Evolutionary conservation across 1,284 basidiomycete genomes (phyloP).

Genomic region (Cryptococcus neoformans): DNA sequence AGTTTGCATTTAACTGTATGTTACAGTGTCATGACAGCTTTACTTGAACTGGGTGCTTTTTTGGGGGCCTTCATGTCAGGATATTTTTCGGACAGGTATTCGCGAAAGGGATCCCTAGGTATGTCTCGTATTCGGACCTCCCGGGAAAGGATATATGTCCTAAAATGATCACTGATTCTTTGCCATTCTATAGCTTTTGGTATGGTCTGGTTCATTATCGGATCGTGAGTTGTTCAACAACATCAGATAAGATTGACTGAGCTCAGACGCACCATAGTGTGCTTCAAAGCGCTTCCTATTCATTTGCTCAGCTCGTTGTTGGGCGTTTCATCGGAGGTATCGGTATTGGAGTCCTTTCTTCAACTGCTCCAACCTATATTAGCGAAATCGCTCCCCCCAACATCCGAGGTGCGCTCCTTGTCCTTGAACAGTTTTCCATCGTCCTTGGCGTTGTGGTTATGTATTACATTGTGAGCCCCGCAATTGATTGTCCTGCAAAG

Average conservation of each 20-base stretch:
- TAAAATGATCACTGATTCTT: not conserved
- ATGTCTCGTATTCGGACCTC: slow-evolving; percentile 12
- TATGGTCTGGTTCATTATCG: slow-evolving; percentile 24
- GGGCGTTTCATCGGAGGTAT: slow-evolving; percentile 30
- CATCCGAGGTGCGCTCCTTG: slow-evolving; percentile 71
- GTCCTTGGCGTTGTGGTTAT: slow-evolving; percentile 54
- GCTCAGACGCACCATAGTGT: not conserved
- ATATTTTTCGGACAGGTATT: slow-evolving; percentile 30
- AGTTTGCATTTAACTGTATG: not conserved
- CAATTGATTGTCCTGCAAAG: not conserved
- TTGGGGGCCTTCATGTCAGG: slow-evolving; percentile 29
- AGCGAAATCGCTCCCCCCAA: slow-evolving; percentile 38
- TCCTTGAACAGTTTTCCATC: slow-evolving; percentile 70
- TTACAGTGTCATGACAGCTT: slow-evolving; percentile 29
- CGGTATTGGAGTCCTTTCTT: slow-evolving; percentile 39
- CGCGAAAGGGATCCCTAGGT: slow-evolving; percentile 28
- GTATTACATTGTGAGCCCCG: slow-evolving; percentile 14
- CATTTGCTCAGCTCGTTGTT: slow-evolving; percentile 21
- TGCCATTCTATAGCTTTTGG: slow-evolving; percentile 15
- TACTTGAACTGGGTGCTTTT: slow-evolving; percentile 40
- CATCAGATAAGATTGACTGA: too few species aligned
- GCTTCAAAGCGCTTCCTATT: slow-evolving; percentile 30
- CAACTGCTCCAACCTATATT: slow-evolving; percentile 46
- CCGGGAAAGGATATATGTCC: too few species aligned
- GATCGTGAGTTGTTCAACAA: not conserved